Base-by-base conservation (phyloP, 352 stramenopile species). In the Phytopythium vexans region DNA sequence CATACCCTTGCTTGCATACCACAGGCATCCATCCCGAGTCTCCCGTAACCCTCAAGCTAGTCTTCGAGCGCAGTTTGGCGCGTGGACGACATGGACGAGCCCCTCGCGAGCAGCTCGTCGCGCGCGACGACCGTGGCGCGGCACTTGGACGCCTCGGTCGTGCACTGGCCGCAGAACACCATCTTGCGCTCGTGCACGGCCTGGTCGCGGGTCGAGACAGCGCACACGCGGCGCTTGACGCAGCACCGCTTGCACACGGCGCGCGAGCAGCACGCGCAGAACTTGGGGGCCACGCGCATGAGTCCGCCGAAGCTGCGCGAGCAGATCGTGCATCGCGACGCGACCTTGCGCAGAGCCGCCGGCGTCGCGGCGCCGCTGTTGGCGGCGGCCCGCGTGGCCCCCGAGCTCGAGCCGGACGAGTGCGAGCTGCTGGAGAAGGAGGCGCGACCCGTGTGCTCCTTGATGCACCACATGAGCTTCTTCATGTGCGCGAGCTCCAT, bases 391-490 rank as follows among this genome's bases (percentile, higher is more conserved):
- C 9, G 40, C 34, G 12, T 68, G 59, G 34, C 45, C 49, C 14
- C 55, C 1, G 62, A 74, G 5, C 56, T 73, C 0, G 61, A 72
- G 36, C 64, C 64, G 37, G 62, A 70, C 8, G 52, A 63, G 43
- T 72, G 61, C 35, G 56, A 73, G 39, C 56, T 77, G 53, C 68
- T 77, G 0, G 62, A 61, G 45, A 74, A 74, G 6, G 68, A 73
- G 43, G 70, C 65, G 38, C 68, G 61, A n/a, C 65, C 62, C 27
- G 62, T 74, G 40, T 56, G 61, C 42, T 70, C 42, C 1, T 60
- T 58, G 49, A 74, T 74, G 64, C 65, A 70, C 65, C 68, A 74
- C 39, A 70, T 50, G n/a, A 77, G 58, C 45, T 77, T 77, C 54
- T 74, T 77, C 66, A 74, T 77, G 47, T 74, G 68, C 14, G 68